phyloP scores from a whole-genome alignment of 2,329 filamentous ascomycete genomes.

The Neonectria magnoliae region DNA sequence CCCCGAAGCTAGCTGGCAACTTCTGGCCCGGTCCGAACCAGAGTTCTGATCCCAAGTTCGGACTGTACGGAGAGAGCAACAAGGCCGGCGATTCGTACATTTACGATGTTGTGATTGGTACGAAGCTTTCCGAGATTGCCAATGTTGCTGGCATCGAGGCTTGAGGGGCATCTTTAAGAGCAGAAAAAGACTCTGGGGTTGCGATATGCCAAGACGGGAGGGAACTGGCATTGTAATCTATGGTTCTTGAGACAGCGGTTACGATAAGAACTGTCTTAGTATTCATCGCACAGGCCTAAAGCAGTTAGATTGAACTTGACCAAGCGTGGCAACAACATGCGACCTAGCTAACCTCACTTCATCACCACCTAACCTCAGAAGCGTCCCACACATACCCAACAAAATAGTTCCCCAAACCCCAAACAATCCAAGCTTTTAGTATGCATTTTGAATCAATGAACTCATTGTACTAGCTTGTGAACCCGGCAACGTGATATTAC shows the following conservation, averaged over 20 bases:
- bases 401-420: not conserved
- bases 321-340: not conserved
- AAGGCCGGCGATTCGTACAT: slow-evolving; percentile 5
- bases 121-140: not conserved
- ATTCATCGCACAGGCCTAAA: too few relatives aligned
- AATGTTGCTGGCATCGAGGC: not conserved
- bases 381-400: not conserved
- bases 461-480: not conserved
- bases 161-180: too few relatives aligned
- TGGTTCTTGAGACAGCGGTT: too few relatives aligned
- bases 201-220: too few relatives aligned
- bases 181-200: too few relatives aligned
- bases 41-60: slow-evolving; percentile 15
- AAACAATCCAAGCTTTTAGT: not conserved
- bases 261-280: too few relatives aligned
- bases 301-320: not conserved
- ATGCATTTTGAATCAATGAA: not conserved
- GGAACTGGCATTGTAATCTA: too few relatives aligned
- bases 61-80: slow-evolving; percentile 2
- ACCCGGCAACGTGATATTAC: not conserved
- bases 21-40: slow-evolving; percentile 9
- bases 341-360: not conserved
- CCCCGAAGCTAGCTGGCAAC: not conserved
- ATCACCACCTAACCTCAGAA: not conserved
- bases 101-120: not conserved